Evolutionary conservation across 2,329 filamentous ascomycete genomes (phyloP).

Genomic region (Fusarium tricinctum): DNA sequence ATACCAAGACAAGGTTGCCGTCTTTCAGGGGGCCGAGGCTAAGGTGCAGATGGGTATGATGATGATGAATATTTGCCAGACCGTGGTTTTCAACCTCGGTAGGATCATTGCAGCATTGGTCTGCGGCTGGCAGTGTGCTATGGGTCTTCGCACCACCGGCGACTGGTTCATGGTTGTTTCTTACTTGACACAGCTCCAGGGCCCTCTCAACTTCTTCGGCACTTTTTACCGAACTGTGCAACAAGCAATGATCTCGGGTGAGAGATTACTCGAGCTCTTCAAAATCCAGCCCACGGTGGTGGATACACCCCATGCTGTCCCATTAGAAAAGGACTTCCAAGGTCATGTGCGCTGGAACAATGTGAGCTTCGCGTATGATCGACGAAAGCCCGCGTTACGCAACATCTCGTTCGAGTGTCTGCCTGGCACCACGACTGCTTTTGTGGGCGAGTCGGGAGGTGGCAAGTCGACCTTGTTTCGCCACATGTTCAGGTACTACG

Average conservation of each 20-base stretch:
- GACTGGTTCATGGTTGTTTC: slow-evolving; percentile 81
- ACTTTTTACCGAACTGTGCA: slow-evolving; percentile 97
- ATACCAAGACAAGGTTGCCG: slow-evolving; percentile 77
- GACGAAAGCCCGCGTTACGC: slow-evolving; percentile 85
- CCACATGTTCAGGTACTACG: slow-evolving; percentile 96
- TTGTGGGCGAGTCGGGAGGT: slow-evolving; percentile 96
- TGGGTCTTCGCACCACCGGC: slow-evolving; percentile 74
- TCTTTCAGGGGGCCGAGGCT: slow-evolving; percentile 81
- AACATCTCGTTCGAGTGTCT: slow-evolving; percentile 87
- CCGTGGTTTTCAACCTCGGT: slow-evolving; percentile 83
- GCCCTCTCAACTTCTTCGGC: slow-evolving; percentile 88
- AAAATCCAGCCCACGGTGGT: slow-evolving; percentile 94
- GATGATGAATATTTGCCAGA: slow-evolving; percentile 85
- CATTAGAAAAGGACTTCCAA: slow-evolving; percentile 73
- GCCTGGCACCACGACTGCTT: slow-evolving; percentile 93
- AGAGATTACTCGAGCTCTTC: slow-evolving; percentile 94
- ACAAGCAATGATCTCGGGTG: slow-evolving; percentile 96
- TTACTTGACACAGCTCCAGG: slow-evolving; percentile 84
- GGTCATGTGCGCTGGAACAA: slow-evolving; percentile 90
- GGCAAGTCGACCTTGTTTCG: slow-evolving; percentile 98
- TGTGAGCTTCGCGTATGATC: slow-evolving; percentile 92
- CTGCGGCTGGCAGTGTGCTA: slow-evolving; percentile 81
- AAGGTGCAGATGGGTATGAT: slow-evolving; percentile 82
- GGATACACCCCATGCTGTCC: slow-evolving; percentile 76
- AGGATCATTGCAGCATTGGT: slow-evolving; percentile 79